phyloP scores from a whole-genome alignment of 2,329 filamentous ascomycete species.

The Mycosphaerelloides madeirae region DNA sequence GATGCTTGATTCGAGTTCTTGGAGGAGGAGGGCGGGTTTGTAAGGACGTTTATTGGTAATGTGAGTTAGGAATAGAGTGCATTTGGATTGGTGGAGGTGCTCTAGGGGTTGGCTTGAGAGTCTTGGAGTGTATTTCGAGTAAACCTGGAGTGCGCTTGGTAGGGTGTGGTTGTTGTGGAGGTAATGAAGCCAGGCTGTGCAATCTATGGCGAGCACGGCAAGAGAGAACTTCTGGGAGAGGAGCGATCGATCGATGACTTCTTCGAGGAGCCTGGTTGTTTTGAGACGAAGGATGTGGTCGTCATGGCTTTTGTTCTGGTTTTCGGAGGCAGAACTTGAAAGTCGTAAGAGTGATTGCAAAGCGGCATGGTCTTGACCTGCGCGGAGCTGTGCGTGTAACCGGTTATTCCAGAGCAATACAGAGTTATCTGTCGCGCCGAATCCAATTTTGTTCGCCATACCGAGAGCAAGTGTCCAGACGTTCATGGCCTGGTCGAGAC shows the following conservation, averaged over 20 bases:
- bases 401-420: conserved; percentile 57
- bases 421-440: conserved; percentile 33
- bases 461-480: conserved; percentile 65
- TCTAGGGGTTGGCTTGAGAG: conserved; percentile 47
- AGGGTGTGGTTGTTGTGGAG: conserved; percentile 44
- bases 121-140: conserved; percentile 41
- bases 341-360: conserved; percentile 33
- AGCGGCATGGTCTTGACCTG: conserved; percentile 33
- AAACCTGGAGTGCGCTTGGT: conserved; percentile 34
- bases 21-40: conserved; percentile 61
- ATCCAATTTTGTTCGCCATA: conserved; percentile 45
- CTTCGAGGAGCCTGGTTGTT: conserved; percentile 49
- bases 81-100: conserved; percentile 62
- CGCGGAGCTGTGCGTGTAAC: conserved; percentile 54
- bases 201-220: conserved; percentile 56
- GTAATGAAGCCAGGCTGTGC: conserved; percentile 64
- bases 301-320: background rate
- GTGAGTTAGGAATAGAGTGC: conserved; percentile 63
- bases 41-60: conserved; percentile 59
- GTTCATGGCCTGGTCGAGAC: conserved; percentile 54
- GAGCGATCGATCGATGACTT: conserved; percentile 53
- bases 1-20: conserved; percentile 58
- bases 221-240: conserved; percentile 45
- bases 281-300: conserved; percentile 43
- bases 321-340: conserved; percentile 6